phyloP scores from a whole-genome alignment of 257 asterid species.

The Anisodus tanguticus region DNA sequence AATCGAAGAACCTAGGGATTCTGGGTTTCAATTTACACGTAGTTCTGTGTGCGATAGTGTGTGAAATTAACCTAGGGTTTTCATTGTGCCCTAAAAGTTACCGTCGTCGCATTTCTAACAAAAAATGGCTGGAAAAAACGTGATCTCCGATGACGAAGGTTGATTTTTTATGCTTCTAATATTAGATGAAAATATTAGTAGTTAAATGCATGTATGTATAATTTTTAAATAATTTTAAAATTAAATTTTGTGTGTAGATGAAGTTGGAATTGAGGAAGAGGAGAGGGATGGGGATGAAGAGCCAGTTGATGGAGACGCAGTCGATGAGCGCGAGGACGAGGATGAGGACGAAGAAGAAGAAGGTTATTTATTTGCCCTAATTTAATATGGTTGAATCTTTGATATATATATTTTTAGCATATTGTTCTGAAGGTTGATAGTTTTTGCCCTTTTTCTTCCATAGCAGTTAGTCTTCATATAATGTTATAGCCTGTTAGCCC shows the following conservation, averaged over 20 bases:
- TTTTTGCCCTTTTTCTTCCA: neutral
- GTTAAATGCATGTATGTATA: neutral
- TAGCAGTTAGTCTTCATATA: too few relatives aligned
- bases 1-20: neutral
- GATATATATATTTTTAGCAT: neutral
- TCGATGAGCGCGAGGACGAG: conserved; percentile 57
- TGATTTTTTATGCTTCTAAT: neutral
- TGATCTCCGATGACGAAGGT: conserved; percentile 91
- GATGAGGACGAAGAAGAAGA: conserved; percentile 92
- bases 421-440: neutral
- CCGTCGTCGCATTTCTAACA: conserved; percentile 21
- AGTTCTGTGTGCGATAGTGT: conserved; percentile 8
- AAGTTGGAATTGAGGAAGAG: conserved; percentile 66
- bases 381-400: conserved; percentile 3
- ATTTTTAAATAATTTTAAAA: too few relatives aligned
- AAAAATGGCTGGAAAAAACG: conserved; percentile 66
- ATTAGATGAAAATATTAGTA: neutral
- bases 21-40: neutral
- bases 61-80: conserved; percentile 50
- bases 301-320: conserved; percentile 54
- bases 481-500: too few relatives aligned
- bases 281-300: conserved; percentile 80
- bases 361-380: conserved; percentile 42
- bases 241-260: conserved; percentile 50
- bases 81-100: conserved; percentile 32